Percentiles rank a stretch among this genome's conserved stretches.
These are phyloP conservation scores for Barnettozyma vustinii DNA, from an alignment of 805 yeast genomes.

Conservation along the genomic window DNA sequence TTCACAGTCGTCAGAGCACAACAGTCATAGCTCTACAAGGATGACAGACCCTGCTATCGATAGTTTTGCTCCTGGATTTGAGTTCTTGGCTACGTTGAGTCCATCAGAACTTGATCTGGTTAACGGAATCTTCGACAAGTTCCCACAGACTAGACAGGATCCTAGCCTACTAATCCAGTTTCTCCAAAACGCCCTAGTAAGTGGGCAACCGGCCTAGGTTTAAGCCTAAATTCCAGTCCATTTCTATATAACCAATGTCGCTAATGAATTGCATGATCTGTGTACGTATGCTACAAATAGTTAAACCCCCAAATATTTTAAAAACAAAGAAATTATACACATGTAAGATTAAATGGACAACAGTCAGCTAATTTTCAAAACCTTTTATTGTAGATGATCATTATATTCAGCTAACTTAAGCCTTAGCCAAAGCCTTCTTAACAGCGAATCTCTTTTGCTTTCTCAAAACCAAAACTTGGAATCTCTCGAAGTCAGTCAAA, in stretches of 20 bases:
- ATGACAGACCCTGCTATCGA: background rate
- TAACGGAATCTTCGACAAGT: constrained; percentile 17
- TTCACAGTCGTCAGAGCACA: background rate
- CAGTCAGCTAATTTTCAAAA: constrained; percentile 11
- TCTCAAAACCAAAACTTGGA: constrained; percentile 96
- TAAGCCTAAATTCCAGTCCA: background rate
- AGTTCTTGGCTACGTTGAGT: constrained; percentile 15
- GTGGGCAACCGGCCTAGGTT: background rate
- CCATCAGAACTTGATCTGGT: constrained; percentile 18
- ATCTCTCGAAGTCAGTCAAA: constrained; percentile 97
- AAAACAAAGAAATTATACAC: constrained; percentile 15
- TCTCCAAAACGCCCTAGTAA: constrained; percentile 12
- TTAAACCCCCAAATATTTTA: constrained; percentile 6
- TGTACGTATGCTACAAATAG: background rate
- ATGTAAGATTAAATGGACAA: constrained; percentile 12
- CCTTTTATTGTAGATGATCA: constrained; percentile 24
- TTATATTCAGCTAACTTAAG: constrained; percentile 37
- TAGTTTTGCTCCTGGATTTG: constrained; percentile 10
- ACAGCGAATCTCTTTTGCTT: constrained; percentile 95
- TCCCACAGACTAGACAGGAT: constrained; percentile 19
- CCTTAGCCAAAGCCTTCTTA: constrained; percentile 95
- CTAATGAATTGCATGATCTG: background rate
- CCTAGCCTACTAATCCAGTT: constrained; percentile 18
- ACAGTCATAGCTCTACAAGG: background rate
- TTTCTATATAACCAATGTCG: background rate